Evolutionary conservation across 352 stramenopile species (phyloP).

Genomic region (Globisporangium carolinianum): DNA sequence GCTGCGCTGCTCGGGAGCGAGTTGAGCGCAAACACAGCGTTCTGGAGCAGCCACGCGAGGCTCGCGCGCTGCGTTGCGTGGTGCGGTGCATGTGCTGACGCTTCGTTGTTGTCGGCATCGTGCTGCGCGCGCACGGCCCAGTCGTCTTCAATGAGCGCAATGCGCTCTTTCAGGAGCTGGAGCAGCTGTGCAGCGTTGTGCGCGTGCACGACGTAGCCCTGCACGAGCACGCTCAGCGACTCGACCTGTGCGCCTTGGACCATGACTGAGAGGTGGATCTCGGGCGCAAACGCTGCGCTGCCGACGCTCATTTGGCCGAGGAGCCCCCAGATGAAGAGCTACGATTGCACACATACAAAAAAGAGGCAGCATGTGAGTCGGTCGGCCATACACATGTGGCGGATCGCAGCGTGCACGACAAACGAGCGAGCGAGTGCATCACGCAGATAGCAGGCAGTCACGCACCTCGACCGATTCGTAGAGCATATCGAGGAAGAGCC

Average conservation of each 20-base stretch:
- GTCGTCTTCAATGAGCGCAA: constrained; percentile 79
- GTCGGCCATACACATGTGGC: background rate
- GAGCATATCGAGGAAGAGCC: constrained; percentile 73
- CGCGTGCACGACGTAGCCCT: constrained; percentile 68
- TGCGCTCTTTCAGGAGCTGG: constrained; percentile 59
- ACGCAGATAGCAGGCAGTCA: background rate
- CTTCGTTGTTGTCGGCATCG: constrained; percentile 8
- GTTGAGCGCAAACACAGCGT: constrained; percentile 81
- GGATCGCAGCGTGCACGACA: background rate
- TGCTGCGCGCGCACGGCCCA: constrained; percentile 48
- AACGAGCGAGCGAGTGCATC: background rate
- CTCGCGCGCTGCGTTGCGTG: constrained; percentile 25
- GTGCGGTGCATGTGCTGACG: constrained; percentile 3
- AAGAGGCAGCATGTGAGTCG: background rate
- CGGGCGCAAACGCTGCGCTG: constrained; percentile 35
- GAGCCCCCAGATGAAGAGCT: constrained; percentile 73
- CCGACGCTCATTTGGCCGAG: constrained; percentile 55
- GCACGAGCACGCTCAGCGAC: constrained; percentile 73
- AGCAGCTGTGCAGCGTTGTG: constrained; percentile 53
- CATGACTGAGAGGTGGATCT: constrained; percentile 77
- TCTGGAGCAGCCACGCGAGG: constrained; percentile 79
- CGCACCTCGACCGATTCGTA: constrained; percentile 67
- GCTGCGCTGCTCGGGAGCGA: constrained; percentile 69
- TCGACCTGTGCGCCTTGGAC: constrained; percentile 75
- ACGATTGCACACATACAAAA: background rate